Evolutionary conservation across 257 asterid genomes (phyloP).

Genomic region (Primulina huaijiensis): DNA sequence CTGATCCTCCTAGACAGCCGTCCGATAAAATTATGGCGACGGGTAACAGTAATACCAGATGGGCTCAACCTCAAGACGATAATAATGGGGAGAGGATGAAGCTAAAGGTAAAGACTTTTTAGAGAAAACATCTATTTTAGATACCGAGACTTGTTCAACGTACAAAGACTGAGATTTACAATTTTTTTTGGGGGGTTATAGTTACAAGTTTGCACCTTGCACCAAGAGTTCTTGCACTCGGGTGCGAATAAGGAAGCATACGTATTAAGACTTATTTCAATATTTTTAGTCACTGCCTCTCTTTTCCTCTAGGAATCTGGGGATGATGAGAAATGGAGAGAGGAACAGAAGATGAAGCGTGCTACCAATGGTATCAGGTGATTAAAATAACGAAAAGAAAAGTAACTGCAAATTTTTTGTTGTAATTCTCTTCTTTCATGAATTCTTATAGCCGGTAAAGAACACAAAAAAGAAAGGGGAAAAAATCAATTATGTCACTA

Average conservation of each 20-base stretch:
- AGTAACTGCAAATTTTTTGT: not conserved
- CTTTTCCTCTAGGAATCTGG: constrained; percentile 37
- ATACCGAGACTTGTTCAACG: constrained; percentile 3
- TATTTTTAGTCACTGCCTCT: not conserved
- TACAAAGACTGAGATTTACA: not conserved
- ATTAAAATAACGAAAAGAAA: constrained; percentile 27
- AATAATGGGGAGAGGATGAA: constrained; percentile 18
- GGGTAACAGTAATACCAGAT: constrained; percentile 21
- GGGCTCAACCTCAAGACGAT: constrained; percentile 31
- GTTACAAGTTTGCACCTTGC: constrained; percentile 27
- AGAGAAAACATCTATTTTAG: constrained; percentile 13
- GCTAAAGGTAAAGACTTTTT: constrained; percentile 31
- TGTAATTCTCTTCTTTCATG: constrained; percentile 26
- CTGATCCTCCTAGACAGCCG: constrained; percentile 7
- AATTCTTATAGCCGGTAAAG: constrained; percentile 20
- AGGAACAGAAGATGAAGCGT: constrained; percentile 26
- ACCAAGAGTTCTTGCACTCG: constrained; percentile 12
- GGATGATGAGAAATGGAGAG: constrained; percentile 31
- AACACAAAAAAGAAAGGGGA: not conserved
- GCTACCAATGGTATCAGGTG: constrained; percentile 41
- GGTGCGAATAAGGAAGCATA: constrained; percentile 23
- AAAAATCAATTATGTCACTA: not conserved
- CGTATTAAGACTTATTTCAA: not conserved
- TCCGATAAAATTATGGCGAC: constrained; percentile 26
- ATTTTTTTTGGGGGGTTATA: not conserved